A percentile compares a stretch with the other conserved stretches of the same genome.
Evolutionary conservation across 2,329 filamentous ascomycete species (phyloP).

Genomic region (Podosphaera leucotricha): DNA sequence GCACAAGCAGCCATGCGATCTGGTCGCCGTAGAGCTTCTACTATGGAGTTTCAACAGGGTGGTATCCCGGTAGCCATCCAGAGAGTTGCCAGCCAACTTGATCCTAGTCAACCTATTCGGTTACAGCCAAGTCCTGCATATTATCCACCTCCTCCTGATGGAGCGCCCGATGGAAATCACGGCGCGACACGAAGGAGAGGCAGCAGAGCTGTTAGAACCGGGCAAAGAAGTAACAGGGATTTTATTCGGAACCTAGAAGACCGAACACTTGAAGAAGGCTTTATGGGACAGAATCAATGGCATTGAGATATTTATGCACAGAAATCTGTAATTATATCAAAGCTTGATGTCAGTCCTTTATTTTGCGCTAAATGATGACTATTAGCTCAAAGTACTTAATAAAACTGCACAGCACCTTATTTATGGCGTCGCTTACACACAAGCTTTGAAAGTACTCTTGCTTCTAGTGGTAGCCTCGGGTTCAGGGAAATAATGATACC

Average conservation of each 20-base stretch:
- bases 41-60: constrained; percentile 84
- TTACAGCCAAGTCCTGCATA: constrained; percentile 91
- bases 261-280: constrained; percentile 79
- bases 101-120: constrained; percentile 81
- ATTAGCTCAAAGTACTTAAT: not conserved
- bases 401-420: not conserved
- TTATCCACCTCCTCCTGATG: constrained; percentile 79
- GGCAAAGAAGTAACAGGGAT: constrained; percentile 42
- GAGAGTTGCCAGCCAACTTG: constrained; percentile 82
- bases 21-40: constrained; percentile 72
- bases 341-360: constrained; percentile 3
- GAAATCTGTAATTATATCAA: not conserved
- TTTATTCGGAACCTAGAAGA: constrained; percentile 93
- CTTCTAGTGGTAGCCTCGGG: not conserved
- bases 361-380: constrained; percentile 2
- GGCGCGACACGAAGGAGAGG: constrained; percentile 46
- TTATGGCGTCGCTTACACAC: not conserved
- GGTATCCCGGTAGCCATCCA: constrained; percentile 86
- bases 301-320: constrained; percentile 28
- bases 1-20: constrained; percentile 54
- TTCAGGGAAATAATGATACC: not conserved
- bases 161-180: constrained; percentile 39
- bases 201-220: constrained; percentile 41
- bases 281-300: constrained; percentile 44
- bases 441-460: not conserved